Percentiles rank a stretch among this genome's conserved stretches.
phyloP scores from a whole-genome alignment of 257 asterid species.

The Solanum lycopersicoides region DNA sequence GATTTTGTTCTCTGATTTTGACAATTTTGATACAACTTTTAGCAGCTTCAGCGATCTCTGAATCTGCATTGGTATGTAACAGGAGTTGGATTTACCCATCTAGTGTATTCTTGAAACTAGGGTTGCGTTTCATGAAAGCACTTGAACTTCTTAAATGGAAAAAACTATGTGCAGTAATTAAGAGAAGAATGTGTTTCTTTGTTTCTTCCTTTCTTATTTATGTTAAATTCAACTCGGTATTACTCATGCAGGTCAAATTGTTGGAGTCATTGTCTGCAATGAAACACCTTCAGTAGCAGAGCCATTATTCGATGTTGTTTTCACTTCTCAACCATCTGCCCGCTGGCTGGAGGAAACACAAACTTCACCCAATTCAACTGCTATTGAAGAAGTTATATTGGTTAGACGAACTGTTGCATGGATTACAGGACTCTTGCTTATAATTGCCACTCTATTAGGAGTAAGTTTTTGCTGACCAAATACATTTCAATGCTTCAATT shows the following conservation, averaged over 20 bases:
- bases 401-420: slow-evolving; percentile 77
- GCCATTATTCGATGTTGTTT: slow-evolving; percentile 31
- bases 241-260: slow-evolving; percentile 59
- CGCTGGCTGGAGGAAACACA: slow-evolving; percentile 59
- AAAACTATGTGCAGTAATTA: background rate
- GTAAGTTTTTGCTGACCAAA: slow-evolving; percentile 27
- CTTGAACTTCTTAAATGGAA: background rate
- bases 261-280: slow-evolving; percentile 56
- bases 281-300: slow-evolving; percentile 30
- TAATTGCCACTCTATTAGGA: slow-evolving; percentile 78
- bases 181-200: background rate
- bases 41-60: background rate
- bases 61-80: background rate
- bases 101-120: background rate
- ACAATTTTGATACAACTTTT: background rate
- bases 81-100: background rate
- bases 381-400: slow-evolving; percentile 35
- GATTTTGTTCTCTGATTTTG: background rate
- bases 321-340: slow-evolving; percentile 46
- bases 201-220: background rate
- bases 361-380: slow-evolving; percentile 9
- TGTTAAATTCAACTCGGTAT: background rate
- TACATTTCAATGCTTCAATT: background rate
- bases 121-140: background rate
- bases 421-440: slow-evolving; percentile 83